Conservation (phyloP, 139 green algal species). For the Chlorella sp. region DNA sequence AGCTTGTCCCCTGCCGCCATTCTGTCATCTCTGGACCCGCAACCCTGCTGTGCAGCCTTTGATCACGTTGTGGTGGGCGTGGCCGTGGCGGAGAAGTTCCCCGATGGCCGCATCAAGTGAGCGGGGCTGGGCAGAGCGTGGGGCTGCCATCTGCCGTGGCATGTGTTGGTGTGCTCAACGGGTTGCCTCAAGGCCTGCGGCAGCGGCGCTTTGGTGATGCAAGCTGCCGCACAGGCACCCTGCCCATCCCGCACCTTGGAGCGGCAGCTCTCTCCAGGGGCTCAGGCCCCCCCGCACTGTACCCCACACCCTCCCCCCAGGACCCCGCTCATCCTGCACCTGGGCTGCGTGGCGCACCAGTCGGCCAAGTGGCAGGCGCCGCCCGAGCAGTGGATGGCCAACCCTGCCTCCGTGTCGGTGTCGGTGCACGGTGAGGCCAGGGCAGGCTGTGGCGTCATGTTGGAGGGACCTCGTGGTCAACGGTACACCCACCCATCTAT, state of each 20-base stretch:
- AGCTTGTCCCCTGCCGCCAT: too few relatives aligned
- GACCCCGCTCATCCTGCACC: constrained; percentile 30
- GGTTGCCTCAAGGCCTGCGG: not conserved
- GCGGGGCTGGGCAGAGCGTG: not conserved
- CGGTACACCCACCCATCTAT: not conserved
- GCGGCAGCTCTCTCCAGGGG: not conserved
- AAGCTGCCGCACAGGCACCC: too few relatives aligned
- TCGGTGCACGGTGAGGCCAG: not conserved
- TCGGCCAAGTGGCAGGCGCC: constrained; percentile 31
- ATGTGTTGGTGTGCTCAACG: not conserved
- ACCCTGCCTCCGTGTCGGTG: not conserved
- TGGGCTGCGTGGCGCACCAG: constrained; percentile 31
- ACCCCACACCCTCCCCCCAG: not conserved
- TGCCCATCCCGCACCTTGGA: too few relatives aligned
- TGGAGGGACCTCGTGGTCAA: too few relatives aligned
- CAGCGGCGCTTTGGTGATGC: too few relatives aligned
- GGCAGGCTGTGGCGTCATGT: not conserved
- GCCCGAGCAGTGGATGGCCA: constrained; percentile 15
- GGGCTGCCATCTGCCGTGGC: not conserved
- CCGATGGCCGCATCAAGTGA: constrained; percentile 19
- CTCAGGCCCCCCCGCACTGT: not conserved
- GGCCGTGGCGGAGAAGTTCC: constrained; percentile 11
- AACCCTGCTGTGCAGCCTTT: not conserved
- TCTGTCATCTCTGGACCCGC: not conserved
- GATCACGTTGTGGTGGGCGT: constrained; percentile 43